A percentile compares a stretch with the other conserved stretches of the same genome.
Conservation (phyloP, 805 yeast genomes). For the Lipomyces orientalis region DNA sequence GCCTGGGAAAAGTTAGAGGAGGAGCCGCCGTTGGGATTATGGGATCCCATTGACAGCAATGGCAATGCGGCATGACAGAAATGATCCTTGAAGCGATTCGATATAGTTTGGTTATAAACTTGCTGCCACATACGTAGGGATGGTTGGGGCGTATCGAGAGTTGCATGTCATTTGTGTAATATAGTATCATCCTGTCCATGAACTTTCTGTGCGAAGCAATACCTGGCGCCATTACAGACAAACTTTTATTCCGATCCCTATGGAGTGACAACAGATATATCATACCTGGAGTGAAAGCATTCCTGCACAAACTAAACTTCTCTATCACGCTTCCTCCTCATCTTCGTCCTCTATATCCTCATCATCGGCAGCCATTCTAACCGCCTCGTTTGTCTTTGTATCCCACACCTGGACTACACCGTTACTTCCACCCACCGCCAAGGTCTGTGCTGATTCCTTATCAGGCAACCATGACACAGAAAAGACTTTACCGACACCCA, state of each 20-base stretch:
- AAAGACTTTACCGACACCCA: conserved; percentile 92
- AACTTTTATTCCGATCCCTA: not conserved
- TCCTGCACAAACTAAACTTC: not conserved
- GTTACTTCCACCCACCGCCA: conserved; percentile 85
- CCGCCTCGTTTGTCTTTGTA: conserved; percentile 77
- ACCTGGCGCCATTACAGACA: too few species aligned
- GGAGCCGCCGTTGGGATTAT: conserved; percentile 78
- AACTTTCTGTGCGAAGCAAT: too few species aligned
- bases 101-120: not conserved
- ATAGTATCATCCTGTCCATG: too few species aligned
- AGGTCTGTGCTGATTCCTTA: conserved; percentile 70
- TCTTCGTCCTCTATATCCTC: conserved; percentile 62
- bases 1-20: conserved; percentile 83
- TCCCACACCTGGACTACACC: conserved; percentile 93
- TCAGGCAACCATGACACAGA: conserved; percentile 85
- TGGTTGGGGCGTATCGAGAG: too few species aligned
- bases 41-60: conserved; percentile 70
- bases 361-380: conserved; percentile 68
- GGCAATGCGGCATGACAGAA: not conserved
- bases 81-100: not conserved
- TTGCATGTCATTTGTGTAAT: too few species aligned
- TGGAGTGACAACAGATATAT: too few species aligned
- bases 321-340: conserved; percentile 46
- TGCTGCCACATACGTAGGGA: too few species aligned
- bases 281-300: not conserved